Conservation (phyloP, 2,329 filamentous ascomycete genomes). For the Colletotrichum euphorbiae region DNA sequence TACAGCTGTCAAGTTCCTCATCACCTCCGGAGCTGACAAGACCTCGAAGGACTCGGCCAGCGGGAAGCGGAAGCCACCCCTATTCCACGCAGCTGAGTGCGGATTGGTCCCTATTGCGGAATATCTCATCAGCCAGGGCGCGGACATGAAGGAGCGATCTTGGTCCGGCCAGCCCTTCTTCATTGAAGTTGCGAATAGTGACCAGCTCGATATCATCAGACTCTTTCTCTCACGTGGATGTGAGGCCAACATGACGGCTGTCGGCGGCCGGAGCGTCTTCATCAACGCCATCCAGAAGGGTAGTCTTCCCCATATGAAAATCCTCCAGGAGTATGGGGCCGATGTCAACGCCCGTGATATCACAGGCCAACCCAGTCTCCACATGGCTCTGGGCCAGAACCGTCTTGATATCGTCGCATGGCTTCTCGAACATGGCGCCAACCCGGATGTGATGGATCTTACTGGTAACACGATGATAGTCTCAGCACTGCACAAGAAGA, state of each 20-base stretch:
- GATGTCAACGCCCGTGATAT: slow-evolving; percentile 47
- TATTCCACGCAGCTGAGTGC: slow-evolving; percentile 43
- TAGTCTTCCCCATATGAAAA: slow-evolving; percentile 30
- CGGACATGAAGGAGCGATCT: slow-evolving; percentile 36
- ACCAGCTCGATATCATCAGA: slow-evolving; percentile 36
- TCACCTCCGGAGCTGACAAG: slow-evolving; percentile 48
- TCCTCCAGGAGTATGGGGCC: slow-evolving; percentile 35
- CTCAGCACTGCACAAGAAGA: slow-evolving; percentile 48
- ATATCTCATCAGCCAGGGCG: slow-evolving; percentile 38
- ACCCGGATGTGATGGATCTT: slow-evolving; percentile 46
- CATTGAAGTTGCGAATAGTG: slow-evolving; percentile 36
- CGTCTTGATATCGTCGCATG: slow-evolving; percentile 48
- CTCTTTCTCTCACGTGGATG: slow-evolving; percentile 51
- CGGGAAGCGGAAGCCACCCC: slow-evolving; percentile 41
- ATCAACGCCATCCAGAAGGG: slow-evolving; percentile 44
- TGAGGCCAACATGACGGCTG: slow-evolving; percentile 46
- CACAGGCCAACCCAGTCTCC: slow-evolving; percentile 42
- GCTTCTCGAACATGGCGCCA: slow-evolving; percentile 51
- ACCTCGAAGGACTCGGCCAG: slow-evolving; percentile 37
- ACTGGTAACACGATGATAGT: slow-evolving; percentile 50
- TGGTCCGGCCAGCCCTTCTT: slow-evolving; percentile 35
- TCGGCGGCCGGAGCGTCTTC: slow-evolving; percentile 47
- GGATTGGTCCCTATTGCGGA: slow-evolving; percentile 33
- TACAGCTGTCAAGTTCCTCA: slow-evolving; percentile 48
- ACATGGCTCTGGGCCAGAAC: slow-evolving; percentile 44